These are phyloP conservation scores for Oidiodendron maius DNA, from an alignment of 495 filamentous ascomycete genomes.

Conservation along the genomic window DNA sequence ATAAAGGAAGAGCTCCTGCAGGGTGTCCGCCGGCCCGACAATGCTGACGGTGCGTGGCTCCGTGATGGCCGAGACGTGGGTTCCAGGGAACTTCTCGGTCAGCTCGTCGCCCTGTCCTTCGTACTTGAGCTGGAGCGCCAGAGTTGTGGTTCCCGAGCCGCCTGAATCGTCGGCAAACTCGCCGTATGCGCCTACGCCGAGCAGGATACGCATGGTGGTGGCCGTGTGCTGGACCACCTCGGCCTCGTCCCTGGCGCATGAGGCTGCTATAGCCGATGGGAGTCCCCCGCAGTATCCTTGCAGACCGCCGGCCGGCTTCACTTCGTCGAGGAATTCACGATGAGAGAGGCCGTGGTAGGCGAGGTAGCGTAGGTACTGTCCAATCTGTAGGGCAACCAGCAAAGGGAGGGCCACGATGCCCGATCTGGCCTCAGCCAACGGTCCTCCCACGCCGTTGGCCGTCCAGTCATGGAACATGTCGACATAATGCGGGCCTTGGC, in stretches of 20 bases:
- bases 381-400: conserved; percentile 25
- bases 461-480: background rate
- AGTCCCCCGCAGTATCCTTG: conserved; percentile 26
- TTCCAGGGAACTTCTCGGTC: conserved; percentile 22
- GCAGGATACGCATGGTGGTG: conserved; percentile 21
- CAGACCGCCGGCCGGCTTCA: conserved; percentile 17
- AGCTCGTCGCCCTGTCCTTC: conserved; percentile 26
- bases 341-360: conserved; percentile 14
- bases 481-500: background rate
- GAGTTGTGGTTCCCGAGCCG: conserved; percentile 14
- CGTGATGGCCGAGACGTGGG: conserved; percentile 28
- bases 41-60: conserved; percentile 28
- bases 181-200: conserved; percentile 26
- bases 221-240: conserved; percentile 36
- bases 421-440: conserved; percentile 20
- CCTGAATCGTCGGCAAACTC: conserved; percentile 25
- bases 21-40: conserved; percentile 16
- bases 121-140: conserved; percentile 24
- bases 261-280: conserved; percentile 24
- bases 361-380: conserved; percentile 31
- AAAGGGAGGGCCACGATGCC: conserved; percentile 28
- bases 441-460: background rate
- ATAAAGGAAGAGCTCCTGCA: conserved; percentile 12
- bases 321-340: conserved; percentile 4
- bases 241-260: conserved; percentile 24